Percentiles rank a stretch among this genome's conserved stretches.
Evolutionary conservation across 2,329 filamentous ascomycete species (phyloP).

Genomic region (Fusarium odoratissimum): DNA sequence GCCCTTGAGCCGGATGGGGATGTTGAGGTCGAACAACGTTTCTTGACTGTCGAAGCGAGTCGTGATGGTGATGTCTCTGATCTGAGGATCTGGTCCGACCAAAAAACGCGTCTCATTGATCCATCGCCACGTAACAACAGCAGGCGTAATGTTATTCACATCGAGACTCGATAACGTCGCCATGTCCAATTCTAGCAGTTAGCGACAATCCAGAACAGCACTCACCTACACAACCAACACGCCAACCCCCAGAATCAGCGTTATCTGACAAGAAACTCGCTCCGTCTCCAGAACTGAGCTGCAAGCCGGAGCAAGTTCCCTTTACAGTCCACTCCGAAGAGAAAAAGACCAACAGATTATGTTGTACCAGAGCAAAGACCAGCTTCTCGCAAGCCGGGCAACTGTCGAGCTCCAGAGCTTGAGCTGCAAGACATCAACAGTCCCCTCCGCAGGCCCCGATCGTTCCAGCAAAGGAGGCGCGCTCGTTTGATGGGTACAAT

Average conservation of each 20-base stretch:
- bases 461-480: not conserved
- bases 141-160: not conserved
- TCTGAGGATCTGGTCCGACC: conserved; percentile 3
- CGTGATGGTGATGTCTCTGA: conserved; percentile 13
- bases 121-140: conserved; percentile 9
- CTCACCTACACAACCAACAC: not conserved
- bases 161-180: not conserved
- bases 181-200: not conserved
- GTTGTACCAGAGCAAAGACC: not conserved
- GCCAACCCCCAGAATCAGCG: not conserved
- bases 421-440: not conserved
- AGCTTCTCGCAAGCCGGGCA: not conserved
- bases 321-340: not conserved
- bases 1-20: conserved; percentile 22
- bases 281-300: conserved; percentile 11
- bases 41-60: conserved; percentile 12
- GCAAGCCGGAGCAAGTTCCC: conserved; percentile 3
- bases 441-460: not conserved
- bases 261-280: not conserved
- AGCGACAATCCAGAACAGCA: not conserved
- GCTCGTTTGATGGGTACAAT: not conserved
- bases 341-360: not conserved
- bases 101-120: not conserved
- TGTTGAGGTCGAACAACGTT: conserved; percentile 11
- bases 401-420: not conserved